Evolutionary conservation across 371 early-diverging fungal species (phyloP).

Genomic region (Massospora cicadina): DNA sequence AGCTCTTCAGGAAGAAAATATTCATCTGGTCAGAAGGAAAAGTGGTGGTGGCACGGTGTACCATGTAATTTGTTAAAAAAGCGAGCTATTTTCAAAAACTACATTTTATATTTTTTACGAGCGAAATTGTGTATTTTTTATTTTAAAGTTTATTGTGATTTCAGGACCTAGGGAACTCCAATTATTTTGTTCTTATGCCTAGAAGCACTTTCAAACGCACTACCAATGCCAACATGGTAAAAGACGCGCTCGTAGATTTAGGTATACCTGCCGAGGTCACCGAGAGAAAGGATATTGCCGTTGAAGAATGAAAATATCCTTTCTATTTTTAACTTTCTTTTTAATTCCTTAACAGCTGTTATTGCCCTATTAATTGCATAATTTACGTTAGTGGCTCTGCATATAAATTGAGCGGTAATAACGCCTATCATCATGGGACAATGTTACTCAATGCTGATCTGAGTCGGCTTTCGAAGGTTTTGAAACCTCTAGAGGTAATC

Average conservation of each 20-base stretch:
- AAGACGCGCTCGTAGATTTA: constrained; percentile 47
- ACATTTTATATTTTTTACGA: constrained; percentile 11
- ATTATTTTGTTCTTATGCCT: constrained; percentile 89
- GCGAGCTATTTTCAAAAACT: constrained; percentile 6
- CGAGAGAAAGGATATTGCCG: constrained; percentile 72
- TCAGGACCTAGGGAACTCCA: constrained; percentile 86
- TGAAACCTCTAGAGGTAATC: constrained; percentile 15
- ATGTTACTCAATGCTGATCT: constrained; percentile 88
- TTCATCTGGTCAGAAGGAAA: constrained; percentile 71
- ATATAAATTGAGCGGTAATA: constrained; percentile 61
- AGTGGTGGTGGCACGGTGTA: constrained; percentile 96
- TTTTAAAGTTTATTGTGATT: background rate
- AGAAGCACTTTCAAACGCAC: constrained; percentile 56
- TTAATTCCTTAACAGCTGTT: background rate
- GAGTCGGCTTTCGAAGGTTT: constrained; percentile 26
- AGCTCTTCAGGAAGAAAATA: constrained; percentile 34
- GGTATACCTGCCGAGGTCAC: constrained; percentile 80
- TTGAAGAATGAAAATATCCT: constrained; percentile 45
- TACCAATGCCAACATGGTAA: constrained; percentile 59
- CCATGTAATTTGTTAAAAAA: constrained; percentile 42
- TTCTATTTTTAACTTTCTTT: background rate
- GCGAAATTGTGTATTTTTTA: background rate
- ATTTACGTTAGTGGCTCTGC: constrained; percentile 77
- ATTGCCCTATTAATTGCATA: constrained; percentile 8
- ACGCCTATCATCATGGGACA: constrained; percentile 95